Base-by-base conservation (phyloP, 176 grass and related monocot species). In the Ampelocalamus luodianensis region DNA sequence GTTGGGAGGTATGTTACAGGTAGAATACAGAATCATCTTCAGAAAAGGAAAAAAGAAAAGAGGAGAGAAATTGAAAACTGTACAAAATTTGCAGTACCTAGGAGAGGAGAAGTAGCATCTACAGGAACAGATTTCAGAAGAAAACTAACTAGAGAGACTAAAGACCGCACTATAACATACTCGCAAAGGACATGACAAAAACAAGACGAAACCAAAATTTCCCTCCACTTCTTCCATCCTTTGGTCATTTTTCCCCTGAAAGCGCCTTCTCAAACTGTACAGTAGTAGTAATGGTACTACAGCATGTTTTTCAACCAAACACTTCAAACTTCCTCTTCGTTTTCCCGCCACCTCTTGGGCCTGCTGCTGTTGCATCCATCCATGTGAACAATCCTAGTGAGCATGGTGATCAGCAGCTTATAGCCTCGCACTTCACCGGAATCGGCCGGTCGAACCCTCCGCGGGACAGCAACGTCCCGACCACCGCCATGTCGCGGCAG, bases 401-500 rank as follows among this genome's bases (percentile, higher is more conserved):
- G 34, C 18, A 16, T 20, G 1, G 10, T 0, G 11, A 37, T 92
- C 86, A 96, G 89, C 96, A 99, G 69, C 85, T 96, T 86, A 99
- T 85, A 3, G 93, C 93, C 86, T 95, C 86, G 20, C 89, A 94
- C 81, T 96, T 99, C 46, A 94, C 84, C 23, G 86, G 90, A 42
- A 98, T 98, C 10, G 89, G 36, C 56, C 74, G 36, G 56, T 82
- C 79, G 79, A 90, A 90, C 27, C 26, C 84, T 17, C 74, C 78
- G 3, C 88, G 83, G 15, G 93, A 85, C 45, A 98, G 79, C 36
- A 98, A 79, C 53, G 85, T 83, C 10, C 93, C 93, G 0, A 95
- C 89, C 82, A 88, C 91, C 2, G 93, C 88, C 89, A 95, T 85
- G 93, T 99, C 96, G 56, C 96, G 91, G 85, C 96, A 99, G 81